Evolutionary conservation across 129 eudicot genomes (phyloP), one percentile per base, ranked within the genome.

Genomic region (Flaveria brownii): DNA sequence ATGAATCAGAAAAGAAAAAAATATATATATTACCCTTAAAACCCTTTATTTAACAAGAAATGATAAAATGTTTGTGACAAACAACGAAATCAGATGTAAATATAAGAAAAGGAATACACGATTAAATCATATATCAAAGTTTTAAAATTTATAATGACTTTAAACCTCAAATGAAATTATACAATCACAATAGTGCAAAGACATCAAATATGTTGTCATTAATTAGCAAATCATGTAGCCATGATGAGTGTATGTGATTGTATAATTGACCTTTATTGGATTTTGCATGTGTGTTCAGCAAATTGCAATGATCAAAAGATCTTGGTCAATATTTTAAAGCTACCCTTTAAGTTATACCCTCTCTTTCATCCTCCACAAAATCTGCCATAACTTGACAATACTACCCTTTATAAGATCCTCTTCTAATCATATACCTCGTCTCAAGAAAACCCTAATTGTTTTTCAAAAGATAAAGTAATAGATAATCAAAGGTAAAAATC

Each of bases 171-270:
- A 25, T 43, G 20, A 39, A 3, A 8, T 22, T 43, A 73, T 3
- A 41, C 39, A 13, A 74, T 22, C 25, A 45, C 45, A 41, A 43
- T 50, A 51, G 73, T 64, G 42, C 49, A 73, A 43, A 63, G 22
- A 62, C 6, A 72, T 49, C 61, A 77, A 64, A 67, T 36, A n/a
- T 72, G 71, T 73, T 74, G 73, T 80, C 68, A 73, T 73, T 65
- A 51, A 73, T 73, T 65, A 51, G 69, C 75, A 73, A 80, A 80
- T 80, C 83, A 80, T 80, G 79, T 51, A 65, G 62, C 74, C 73
- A 79, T 72, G 74, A 80, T 80, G 47, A 73, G 62, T 74, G 61
- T 78, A 50, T 78, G 68, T 54, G 81, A 45, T 69, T 79, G 79
- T 80, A 25, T 25, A 65, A 80, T 36, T 52, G 20, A 52, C 63